Evolutionary conservation across 495 filamentous ascomycete species (phyloP).

Genomic region (Aspergillus wentii): DNA sequence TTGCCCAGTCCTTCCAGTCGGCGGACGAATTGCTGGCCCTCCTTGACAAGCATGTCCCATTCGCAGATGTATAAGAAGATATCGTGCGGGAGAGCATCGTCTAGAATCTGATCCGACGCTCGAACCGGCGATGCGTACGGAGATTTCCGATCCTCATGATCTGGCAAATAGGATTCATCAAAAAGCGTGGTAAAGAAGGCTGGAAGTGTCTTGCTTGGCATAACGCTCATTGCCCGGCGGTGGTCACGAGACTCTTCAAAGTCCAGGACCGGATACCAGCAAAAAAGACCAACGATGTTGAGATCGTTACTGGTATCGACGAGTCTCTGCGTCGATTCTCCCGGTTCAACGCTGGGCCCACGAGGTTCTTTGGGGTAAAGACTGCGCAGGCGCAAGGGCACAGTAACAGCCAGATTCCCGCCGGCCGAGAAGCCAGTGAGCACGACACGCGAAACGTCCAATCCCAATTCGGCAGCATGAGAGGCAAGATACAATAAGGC

Average conservation of each 20-base stretch:
- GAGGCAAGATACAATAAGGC: constrained; percentile 61
- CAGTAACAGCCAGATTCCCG: constrained; percentile 79
- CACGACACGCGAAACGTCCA: constrained; percentile 61
- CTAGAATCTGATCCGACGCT: constrained; percentile 49
- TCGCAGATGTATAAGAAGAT: constrained; percentile 79
- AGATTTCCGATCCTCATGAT: constrained; percentile 43
- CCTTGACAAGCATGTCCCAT: constrained; percentile 83
- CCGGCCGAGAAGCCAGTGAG: constrained; percentile 85
- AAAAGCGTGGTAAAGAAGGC: constrained; percentile 76
- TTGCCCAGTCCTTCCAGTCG: constrained; percentile 62
- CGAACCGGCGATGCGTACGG: constrained; percentile 62
- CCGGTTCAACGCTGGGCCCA: constrained; percentile 13
- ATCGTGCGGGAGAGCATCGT: constrained; percentile 51
- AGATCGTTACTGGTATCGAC: constrained; percentile 31
- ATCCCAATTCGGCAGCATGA: constrained; percentile 48
- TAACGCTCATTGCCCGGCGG: constrained; percentile 60
- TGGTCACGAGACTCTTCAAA: constrained; percentile 70
- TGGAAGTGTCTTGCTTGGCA: constrained; percentile 70
- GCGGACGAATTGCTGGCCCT: constrained; percentile 64
- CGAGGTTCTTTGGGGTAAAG: background rate
- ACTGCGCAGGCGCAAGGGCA: constrained; percentile 60
- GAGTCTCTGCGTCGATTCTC: constrained; percentile 35
- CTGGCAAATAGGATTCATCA: constrained; percentile 72
- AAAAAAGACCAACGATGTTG: constrained; percentile 53
- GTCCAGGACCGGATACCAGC: constrained; percentile 83